phyloP scores from a whole-genome alignment of 805 yeast genomes.

The Starmerella asiatica region DNA sequence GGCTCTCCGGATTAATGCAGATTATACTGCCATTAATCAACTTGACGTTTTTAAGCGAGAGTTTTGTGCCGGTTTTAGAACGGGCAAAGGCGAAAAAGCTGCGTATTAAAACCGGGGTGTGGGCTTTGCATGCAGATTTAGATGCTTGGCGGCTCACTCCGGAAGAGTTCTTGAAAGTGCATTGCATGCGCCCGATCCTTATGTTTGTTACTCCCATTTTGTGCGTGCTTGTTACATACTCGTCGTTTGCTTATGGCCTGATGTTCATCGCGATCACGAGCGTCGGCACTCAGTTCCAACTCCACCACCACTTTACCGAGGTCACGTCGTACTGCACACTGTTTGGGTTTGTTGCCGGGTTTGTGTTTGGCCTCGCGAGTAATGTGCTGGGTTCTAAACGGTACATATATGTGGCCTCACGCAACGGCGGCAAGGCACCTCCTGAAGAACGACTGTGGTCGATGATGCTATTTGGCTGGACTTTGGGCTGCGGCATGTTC shows the following conservation, averaged over 20 bases:
- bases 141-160: slow-evolving; percentile 67
- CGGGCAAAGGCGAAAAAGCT: slow-evolving; percentile 50
- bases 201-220: slow-evolving; percentile 46
- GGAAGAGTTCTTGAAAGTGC: slow-evolving; percentile 54
- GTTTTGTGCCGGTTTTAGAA: slow-evolving; percentile 36
- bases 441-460: slow-evolving; percentile 50
- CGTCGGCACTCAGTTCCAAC: slow-evolving; percentile 28
- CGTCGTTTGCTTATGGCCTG: slow-evolving; percentile 34
- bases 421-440: slow-evolving; percentile 34
- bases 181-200: slow-evolving; percentile 66
- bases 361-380: slow-evolving; percentile 23
- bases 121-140: slow-evolving; percentile 78
- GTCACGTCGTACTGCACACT: slow-evolving; percentile 26
- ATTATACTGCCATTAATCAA: slow-evolving; percentile 27
- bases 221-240: slow-evolving; percentile 31
- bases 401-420: slow-evolving; percentile 22
- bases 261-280: slow-evolving; percentile 33
- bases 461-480: slow-evolving; percentile 36
- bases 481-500: slow-evolving; percentile 43
- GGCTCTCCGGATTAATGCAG: slow-evolving; percentile 36
- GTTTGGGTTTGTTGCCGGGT: slow-evolving; percentile 27
- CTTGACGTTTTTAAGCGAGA: slow-evolving; percentile 30
- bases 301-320: slow-evolving; percentile 25
- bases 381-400: slow-evolving; percentile 23
- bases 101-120: slow-evolving; percentile 65